These are phyloP conservation scores for Rhamnella rubrinervis DNA, from an alignment of 331 rosid genomes.

Conservation along the genomic window DNA sequence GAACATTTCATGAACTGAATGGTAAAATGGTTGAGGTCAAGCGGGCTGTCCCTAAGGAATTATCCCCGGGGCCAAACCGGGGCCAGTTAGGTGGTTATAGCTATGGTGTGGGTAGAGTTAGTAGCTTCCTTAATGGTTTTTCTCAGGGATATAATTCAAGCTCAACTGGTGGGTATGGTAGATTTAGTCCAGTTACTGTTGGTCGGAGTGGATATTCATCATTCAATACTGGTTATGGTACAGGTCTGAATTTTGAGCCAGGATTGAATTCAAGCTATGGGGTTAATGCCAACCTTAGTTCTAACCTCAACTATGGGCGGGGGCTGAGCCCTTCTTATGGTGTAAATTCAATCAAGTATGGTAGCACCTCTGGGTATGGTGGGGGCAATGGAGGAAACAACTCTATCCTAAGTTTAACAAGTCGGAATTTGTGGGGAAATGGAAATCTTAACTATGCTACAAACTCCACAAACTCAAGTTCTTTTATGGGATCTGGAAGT, in stretches of 20 bases:
- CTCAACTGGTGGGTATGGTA: slow-evolving; percentile 54
- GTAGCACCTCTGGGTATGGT: slow-evolving; percentile 39
- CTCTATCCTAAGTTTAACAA: slow-evolving; percentile 40
- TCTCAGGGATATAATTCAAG: slow-evolving; percentile 59
- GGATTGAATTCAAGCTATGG: slow-evolving; percentile 53
- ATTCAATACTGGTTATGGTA: slow-evolving; percentile 52
- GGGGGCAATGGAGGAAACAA: slow-evolving; percentile 38
- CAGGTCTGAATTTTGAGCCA: slow-evolving; percentile 60
- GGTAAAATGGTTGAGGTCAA: slow-evolving; percentile 90
- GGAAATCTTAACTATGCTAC: slow-evolving; percentile 37
- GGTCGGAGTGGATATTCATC: slow-evolving; percentile 65
- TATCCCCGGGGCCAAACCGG: slow-evolving; percentile 61
- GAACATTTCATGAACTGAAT: slow-evolving; percentile 71
- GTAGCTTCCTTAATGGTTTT: slow-evolving; percentile 54
- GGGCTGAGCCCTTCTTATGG: slow-evolving; percentile 44
- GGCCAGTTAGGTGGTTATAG: slow-evolving; percentile 60
- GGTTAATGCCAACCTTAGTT: slow-evolving; percentile 42
- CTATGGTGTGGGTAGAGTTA: slow-evolving; percentile 55
- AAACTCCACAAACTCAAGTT: slow-evolving; percentile 42
- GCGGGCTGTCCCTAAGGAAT: slow-evolving; percentile 84
- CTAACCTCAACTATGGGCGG: slow-evolving; percentile 50
- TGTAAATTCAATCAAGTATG: slow-evolving; percentile 59
- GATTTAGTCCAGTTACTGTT: slow-evolving; percentile 57
- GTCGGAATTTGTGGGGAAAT: slow-evolving; percentile 63
- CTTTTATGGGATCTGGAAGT: slow-evolving; percentile 49